Conservation (phyloP, 2,329 filamentous ascomycete species). For the Aspergillus pseudoglaucus region DNA sequence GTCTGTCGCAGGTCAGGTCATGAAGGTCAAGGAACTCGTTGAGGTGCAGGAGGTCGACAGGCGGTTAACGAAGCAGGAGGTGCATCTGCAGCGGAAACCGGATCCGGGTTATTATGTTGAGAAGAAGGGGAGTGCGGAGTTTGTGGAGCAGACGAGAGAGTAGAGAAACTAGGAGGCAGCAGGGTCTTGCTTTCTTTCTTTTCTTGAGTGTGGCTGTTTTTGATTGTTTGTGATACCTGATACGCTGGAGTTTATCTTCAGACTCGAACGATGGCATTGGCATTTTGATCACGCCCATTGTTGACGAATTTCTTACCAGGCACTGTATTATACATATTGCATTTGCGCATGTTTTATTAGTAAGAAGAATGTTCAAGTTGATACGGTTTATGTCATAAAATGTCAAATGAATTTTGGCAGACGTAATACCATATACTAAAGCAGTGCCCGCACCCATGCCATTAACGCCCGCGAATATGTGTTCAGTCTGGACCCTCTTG, state of each 20-base stretch:
- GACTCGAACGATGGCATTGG: background rate
- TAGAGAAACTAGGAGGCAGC: background rate
- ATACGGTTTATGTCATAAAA: background rate
- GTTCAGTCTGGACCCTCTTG: background rate
- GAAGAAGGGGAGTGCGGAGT: conserved; percentile 37
- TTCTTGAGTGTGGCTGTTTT: background rate
- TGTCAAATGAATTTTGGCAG: background rate
- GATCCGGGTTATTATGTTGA: conserved; percentile 78
- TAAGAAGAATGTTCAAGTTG: background rate
- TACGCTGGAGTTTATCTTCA: background rate
- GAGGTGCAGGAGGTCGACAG: conserved; percentile 69
- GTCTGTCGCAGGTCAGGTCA: conserved; percentile 80
- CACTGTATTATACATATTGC: conserved; percentile 1
- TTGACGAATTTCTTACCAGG: too few species aligned
- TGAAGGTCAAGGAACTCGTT: conserved; percentile 90
- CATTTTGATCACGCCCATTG: background rate
- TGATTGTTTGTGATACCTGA: background rate
- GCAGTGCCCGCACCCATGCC: background rate
- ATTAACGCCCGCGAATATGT: background rate
- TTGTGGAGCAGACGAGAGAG: conserved; percentile 11
- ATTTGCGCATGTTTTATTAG: background rate
- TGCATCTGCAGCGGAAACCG: conserved; percentile 65
- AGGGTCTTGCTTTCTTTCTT: background rate
- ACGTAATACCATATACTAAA: background rate
- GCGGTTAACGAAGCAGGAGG: conserved; percentile 58